A percentile compares a stretch with the other conserved stretches of the same genome.
phyloP scores from a whole-genome alignment of 495 filamentous ascomycete species.

The Glutinoglossum americanum region DNA sequence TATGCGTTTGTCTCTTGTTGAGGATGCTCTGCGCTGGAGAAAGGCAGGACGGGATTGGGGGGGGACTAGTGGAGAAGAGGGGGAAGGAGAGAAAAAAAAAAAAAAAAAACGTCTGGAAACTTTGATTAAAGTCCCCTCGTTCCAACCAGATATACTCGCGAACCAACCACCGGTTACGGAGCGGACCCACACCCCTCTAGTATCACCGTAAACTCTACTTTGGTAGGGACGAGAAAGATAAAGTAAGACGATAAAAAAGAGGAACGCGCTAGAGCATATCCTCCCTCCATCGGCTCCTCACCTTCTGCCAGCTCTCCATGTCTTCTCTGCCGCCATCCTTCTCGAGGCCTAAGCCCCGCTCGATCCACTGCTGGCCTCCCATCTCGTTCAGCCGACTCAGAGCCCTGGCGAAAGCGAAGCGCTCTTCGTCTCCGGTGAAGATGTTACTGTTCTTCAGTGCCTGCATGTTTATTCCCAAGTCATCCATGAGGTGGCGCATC shows the following conservation, averaged over 20 bases:
- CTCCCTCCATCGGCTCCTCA: constrained; percentile 18
- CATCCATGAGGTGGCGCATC: constrained; percentile 87
- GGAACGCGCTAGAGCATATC: constrained; percentile 13
- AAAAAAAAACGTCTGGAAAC: no score
- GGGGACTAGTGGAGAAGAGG: no score
- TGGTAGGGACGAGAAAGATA: no score
- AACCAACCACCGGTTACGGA: no score
- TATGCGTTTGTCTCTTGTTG: no score
- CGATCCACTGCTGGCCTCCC: constrained; percentile 88
- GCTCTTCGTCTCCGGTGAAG: constrained; percentile 89
- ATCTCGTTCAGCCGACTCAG: constrained; percentile 73
- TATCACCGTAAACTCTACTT: no score
- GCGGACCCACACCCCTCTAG: no score
- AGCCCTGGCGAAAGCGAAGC: constrained; percentile 86
- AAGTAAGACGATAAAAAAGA: not conserved
- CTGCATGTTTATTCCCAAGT: constrained; percentile 67
- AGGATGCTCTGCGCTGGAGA: no score
- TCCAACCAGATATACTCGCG: no score
- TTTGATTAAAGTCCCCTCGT: no score
- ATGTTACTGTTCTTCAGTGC: constrained; percentile 68
- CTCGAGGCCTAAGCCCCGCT: constrained; percentile 45
- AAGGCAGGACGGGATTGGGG: no score
- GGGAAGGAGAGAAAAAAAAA: no score
- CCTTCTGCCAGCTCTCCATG: constrained; percentile 20
- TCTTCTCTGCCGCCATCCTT: constrained; percentile 18